Evolutionary conservation across 306 rosid genomes (phyloP).

Genomic region (Cucurbita maxima): DNA sequence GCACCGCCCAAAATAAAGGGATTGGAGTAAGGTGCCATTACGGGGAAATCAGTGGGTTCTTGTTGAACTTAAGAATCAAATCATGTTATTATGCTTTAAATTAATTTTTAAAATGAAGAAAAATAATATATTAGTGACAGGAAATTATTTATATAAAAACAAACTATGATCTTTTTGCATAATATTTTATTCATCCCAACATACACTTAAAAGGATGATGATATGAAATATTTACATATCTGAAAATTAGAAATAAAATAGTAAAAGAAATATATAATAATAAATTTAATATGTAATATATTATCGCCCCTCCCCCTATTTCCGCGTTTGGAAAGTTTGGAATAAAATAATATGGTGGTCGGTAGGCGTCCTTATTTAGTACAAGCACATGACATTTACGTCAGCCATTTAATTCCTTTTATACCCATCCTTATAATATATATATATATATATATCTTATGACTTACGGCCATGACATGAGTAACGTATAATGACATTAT

Average conservation of each 20-base stretch:
- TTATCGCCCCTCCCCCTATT: not conserved
- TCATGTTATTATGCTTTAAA: not conserved
- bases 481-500: not conserved
- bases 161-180: not conserved
- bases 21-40: not conserved
- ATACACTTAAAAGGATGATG: not conserved
- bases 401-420: constrained; percentile 4
- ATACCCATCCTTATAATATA: not conserved
- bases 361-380: constrained; percentile 6
- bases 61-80: not conserved
- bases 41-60: not conserved
- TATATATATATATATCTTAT: not conserved
- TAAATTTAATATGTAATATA: not conserved
- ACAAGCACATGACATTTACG: constrained; percentile 5
- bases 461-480: not conserved
- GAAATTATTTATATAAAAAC: no score
- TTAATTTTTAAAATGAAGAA: not conserved
- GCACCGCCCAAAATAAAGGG: not conserved
- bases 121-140: not conserved
- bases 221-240: no score
- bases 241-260: no score
- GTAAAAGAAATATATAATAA: no score
- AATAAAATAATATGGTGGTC: not conserved
- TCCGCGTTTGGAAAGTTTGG: not conserved
- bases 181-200: not conserved